These are phyloP conservation scores for Pseudopithomyces maydicus DNA, from an alignment of 2,329 filamentous ascomycete species.

Conservation along the genomic window DNA sequence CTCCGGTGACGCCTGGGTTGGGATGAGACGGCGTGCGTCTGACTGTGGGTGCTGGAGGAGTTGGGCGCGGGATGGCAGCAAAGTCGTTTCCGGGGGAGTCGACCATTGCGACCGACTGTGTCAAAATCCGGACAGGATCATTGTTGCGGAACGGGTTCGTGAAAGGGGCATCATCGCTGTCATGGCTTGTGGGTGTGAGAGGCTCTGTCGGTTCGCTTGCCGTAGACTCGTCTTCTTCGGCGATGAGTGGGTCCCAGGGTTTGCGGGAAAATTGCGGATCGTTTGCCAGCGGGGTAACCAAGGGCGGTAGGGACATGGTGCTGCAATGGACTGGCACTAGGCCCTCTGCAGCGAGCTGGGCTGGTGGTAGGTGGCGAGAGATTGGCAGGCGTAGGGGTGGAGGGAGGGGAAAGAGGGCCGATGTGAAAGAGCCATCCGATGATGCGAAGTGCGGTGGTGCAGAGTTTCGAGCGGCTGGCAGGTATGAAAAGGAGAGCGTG, in stretches of 20 bases:
- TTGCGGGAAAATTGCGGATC: conserved; percentile 29
- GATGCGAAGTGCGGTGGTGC: conserved; percentile 12
- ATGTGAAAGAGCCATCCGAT: conserved; percentile 42
- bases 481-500: no score
- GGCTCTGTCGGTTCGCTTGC: conserved; percentile 47
- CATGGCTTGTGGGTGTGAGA: conserved; percentile 44
- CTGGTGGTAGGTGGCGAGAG: conserved; percentile 33
- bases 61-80: conserved; percentile 8
- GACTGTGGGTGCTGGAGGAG: conserved; percentile 11
- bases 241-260: conserved; percentile 34
- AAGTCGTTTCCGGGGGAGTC: neutral
- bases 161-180: conserved; percentile 36
- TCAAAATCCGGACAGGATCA: conserved; percentile 25
- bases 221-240: conserved; percentile 47
- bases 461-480: neutral
- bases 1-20: conserved; percentile 12
- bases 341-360: conserved; percentile 43
- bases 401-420: conserved; percentile 26
- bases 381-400: conserved; percentile 22
- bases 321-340: conserved; percentile 22
- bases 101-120: conserved; percentile 1
- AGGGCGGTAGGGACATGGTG: conserved; percentile 30
- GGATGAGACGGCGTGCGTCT: conserved; percentile 11
- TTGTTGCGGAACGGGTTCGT: conserved; percentile 37
- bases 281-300: conserved; percentile 25